Evolutionary conservation across 2,329 filamentous ascomycete species (phyloP).

Genomic region (Phaeophleospora eucalypticola): DNA sequence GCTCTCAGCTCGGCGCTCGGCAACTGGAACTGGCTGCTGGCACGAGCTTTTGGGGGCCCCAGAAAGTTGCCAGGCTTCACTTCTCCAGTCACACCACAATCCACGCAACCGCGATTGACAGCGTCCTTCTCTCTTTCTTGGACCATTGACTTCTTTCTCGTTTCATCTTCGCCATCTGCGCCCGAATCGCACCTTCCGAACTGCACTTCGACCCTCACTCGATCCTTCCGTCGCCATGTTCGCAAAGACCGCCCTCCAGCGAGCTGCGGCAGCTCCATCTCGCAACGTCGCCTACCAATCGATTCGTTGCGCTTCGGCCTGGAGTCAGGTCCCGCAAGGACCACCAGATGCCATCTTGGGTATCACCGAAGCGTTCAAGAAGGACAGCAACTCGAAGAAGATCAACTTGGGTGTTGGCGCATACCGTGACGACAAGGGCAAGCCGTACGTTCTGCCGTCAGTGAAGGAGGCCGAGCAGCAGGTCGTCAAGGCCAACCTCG

Average conservation of each 20-base stretch:
- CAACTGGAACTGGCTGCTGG: too few relatives aligned
- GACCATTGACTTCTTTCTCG: neutral
- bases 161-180: neutral
- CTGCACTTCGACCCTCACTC: conserved; percentile 1
- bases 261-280: conserved; percentile 25
- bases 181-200: conserved; percentile 2
- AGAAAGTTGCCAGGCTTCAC: too few relatives aligned
- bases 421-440: conserved; percentile 96
- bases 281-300: conserved; percentile 32
- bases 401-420: conserved; percentile 98
- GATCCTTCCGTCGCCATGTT: conserved; percentile 24
- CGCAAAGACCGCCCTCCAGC: conserved; percentile 29
- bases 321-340: conserved; percentile 87
- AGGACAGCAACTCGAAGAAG: conserved; percentile 87
- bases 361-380: conserved; percentile 99
- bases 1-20: too few relatives aligned
- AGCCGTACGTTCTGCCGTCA: conserved; percentile 95
- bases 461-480: conserved; percentile 85
- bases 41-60: too few relatives aligned
- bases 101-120: too few relatives aligned
- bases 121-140: neutral
- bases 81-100: too few relatives aligned
- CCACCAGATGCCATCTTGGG: conserved; percentile 77
- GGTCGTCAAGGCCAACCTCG: conserved; percentile 70
- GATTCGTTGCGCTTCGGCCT: conserved; percentile 69